Conservation (phyloP, 2,329 filamentous ascomycete species). For the Aspergillus pseudoglaucus region DNA sequence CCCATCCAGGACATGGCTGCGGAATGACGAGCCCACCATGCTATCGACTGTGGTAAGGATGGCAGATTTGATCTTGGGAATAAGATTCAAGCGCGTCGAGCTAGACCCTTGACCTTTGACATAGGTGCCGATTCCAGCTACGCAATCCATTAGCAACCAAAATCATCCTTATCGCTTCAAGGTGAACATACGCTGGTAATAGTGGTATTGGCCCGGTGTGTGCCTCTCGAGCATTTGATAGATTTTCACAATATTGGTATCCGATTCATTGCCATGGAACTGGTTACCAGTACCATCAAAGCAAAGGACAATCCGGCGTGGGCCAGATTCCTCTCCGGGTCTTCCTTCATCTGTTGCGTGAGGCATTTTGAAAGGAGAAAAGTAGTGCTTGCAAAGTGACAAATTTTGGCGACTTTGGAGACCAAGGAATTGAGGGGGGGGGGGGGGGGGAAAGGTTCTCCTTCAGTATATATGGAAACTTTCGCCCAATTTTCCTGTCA, state of each 20-base stretch:
- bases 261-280: constrained; percentile 32
- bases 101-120: not conserved
- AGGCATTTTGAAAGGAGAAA: not conserved
- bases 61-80: constrained; percentile 2
- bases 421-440: not conserved
- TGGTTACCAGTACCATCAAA: constrained; percentile 22
- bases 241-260: constrained; percentile 52
- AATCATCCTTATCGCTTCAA: not conserved
- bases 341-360: not conserved
- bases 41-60: constrained; percentile 2
- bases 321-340: not conserved
- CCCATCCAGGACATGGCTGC: constrained; percentile 47
- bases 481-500: not conserved
- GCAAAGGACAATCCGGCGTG: constrained; percentile 3
- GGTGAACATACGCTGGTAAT: constrained; percentile 1
- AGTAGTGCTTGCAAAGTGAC: not conserved
- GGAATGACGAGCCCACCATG: constrained; percentile 30
- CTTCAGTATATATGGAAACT: not conserved
- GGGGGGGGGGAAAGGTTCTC: not conserved
- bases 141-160: not conserved
- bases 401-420: too few species aligned
- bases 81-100: not conserved
- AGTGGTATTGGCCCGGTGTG: constrained; percentile 1
- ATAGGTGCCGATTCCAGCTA: not conserved
- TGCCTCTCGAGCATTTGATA: constrained; percentile 33